These are phyloP conservation scores for Solanum acaule DNA, from an alignment of 257 asterid genomes.

Conservation along the genomic window DNA sequence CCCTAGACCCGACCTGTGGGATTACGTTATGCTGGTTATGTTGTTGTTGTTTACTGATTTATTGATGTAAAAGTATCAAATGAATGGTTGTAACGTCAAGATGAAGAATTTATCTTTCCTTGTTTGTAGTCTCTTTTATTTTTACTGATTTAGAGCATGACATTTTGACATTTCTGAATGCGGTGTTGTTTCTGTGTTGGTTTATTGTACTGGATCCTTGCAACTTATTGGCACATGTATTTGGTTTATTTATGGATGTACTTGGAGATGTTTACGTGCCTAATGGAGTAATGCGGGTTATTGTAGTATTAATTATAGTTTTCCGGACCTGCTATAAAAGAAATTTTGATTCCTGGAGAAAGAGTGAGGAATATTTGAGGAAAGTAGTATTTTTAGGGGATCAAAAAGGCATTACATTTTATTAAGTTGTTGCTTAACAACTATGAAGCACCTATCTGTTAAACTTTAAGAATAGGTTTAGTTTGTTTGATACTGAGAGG, in stretches of 20 bases:
- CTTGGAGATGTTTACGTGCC: background rate
- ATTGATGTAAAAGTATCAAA: background rate
- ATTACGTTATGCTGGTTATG: background rate
- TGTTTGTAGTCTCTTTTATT: background rate
- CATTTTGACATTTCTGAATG: background rate
- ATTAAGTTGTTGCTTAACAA: background rate
- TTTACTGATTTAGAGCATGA: background rate
- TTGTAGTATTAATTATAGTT: background rate
- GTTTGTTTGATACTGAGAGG: background rate
- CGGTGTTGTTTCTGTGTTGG: background rate
- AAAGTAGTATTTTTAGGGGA: background rate
- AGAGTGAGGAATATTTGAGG: background rate
- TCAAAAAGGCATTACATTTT: background rate
- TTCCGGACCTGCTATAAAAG: background rate
- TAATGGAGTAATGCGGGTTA: background rate
- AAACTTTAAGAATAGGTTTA: background rate
- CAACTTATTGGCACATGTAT: background rate
- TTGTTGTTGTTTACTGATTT: background rate
- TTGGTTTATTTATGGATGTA: background rate
- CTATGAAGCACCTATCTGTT: background rate
- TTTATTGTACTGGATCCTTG: background rate
- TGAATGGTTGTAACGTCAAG: background rate
- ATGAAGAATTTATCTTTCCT: background rate
- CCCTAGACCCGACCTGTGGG: background rate
- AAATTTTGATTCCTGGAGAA: background rate